Percentiles rank a stretch among this genome's conserved stretches.
Evolutionary conservation across 2,329 filamentous ascomycete species (phyloP).

Genomic region (Xylaria sp.): DNA sequence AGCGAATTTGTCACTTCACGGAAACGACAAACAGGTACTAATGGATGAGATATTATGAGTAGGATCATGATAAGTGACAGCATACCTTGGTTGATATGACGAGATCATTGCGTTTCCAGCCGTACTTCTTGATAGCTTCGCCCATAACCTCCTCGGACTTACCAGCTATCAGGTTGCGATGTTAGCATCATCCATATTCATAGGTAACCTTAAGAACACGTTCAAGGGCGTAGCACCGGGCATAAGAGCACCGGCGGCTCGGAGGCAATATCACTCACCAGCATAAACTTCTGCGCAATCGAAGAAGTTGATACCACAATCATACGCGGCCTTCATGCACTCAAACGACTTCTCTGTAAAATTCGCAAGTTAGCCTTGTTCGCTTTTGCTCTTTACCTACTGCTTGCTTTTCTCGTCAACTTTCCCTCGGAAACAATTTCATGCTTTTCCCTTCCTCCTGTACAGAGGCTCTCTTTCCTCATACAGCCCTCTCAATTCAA

Average conservation of each 20-base stretch:
- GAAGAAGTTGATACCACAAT: conserved; percentile 71
- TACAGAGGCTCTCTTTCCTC: not conserved
- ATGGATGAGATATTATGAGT: not conserved
- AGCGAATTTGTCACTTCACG: not conserved
- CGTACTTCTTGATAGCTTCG: conserved; percentile 68
- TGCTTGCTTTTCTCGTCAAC: not conserved
- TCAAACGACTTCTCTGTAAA: conserved; percentile 66
- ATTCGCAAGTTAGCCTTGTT: conserved; percentile 12
- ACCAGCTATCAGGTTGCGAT: conserved; percentile 55
- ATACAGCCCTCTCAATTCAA: not conserved
- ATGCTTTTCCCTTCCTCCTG: not conserved
- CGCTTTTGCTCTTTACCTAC: not conserved
- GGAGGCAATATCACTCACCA: conserved; percentile 33
- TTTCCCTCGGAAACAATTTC: not conserved
- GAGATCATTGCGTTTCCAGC: conserved; percentile 70
- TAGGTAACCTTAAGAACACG: not conserved
- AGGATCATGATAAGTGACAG: not conserved
- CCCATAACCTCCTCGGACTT: conserved; percentile 73
- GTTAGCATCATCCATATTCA: conserved; percentile 1
- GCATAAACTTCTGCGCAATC: conserved; percentile 64
- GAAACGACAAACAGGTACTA: not conserved
- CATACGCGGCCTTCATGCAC: conserved; percentile 71
- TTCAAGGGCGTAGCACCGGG: not conserved
- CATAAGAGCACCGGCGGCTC: not conserved
- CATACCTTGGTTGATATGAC: conserved; percentile 70